Conservation (phyloP, 2,329 filamentous ascomycete genomes). For the Microcyclosporella mali region DNA sequence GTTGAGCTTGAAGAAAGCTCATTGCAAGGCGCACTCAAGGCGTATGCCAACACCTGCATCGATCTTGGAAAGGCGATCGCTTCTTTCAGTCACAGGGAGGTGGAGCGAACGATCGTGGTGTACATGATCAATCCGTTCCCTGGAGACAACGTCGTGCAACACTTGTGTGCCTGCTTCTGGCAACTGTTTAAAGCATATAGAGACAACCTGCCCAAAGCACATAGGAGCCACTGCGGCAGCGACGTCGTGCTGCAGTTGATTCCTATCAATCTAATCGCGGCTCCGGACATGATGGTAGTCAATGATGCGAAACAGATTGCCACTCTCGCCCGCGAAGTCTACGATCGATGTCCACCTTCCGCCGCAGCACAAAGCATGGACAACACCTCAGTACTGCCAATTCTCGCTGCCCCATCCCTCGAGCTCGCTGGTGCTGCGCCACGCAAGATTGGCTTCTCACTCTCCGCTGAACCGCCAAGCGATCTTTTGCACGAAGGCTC, state of each 20-base stretch:
- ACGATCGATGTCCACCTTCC: conserved; percentile 61
- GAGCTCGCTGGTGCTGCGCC: conserved; percentile 65
- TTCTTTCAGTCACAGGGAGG: conserved; percentile 18
- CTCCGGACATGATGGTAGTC: conserved; percentile 56
- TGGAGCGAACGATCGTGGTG: conserved; percentile 57
- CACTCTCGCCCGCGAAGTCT: conserved; percentile 59
- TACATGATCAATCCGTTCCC: conserved; percentile 66
- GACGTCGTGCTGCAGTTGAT: conserved; percentile 75
- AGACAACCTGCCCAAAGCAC: conserved; percentile 58
- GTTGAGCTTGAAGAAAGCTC: conserved; percentile 19
- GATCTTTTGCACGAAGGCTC: conserved; percentile 73
- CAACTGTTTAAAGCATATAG: conserved; percentile 62
- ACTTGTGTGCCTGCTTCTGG: conserved; percentile 69
- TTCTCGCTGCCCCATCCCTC: conserved; percentile 61
- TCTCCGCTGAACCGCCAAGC: conserved; percentile 60
- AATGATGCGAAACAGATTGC: conserved; percentile 54
- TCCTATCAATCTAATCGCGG: conserved; percentile 61
- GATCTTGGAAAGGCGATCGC: conserved; percentile 26
- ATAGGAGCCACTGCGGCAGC: conserved; percentile 38
- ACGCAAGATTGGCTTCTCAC: conserved; percentile 68
- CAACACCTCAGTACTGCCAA: conserved; percentile 35
- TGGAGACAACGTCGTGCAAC: conserved; percentile 38
- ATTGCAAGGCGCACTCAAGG: conserved; percentile 17
- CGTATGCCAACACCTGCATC: conserved; percentile 20
- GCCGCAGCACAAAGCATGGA: conserved; percentile 27